Conservation (phyloP, 129 eudicot genomes). For the Artemisia tridentata region DNA sequence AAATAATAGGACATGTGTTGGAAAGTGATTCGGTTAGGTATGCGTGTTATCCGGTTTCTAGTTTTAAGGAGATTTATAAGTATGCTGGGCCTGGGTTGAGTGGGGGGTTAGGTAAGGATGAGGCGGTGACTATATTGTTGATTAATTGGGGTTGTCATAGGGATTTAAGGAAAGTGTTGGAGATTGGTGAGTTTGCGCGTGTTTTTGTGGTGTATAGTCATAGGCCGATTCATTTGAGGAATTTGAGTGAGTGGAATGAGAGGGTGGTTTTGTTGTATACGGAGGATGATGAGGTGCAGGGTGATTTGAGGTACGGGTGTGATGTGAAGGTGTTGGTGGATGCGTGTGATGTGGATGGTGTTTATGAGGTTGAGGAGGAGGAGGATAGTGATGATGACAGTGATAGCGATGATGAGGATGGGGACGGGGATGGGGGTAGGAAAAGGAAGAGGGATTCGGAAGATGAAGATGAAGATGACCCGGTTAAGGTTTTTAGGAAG, state of each 20-base stretch:
- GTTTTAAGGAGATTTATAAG: constrained; percentile 77
- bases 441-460: constrained; percentile 56
- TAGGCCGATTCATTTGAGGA: constrained; percentile 90
- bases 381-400: constrained; percentile 54
- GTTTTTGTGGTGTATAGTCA: constrained; percentile 93
- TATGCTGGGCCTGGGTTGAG: constrained; percentile 57
- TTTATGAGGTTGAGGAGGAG: constrained; percentile 60
- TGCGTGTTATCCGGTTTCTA: constrained; percentile 85
- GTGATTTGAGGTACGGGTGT: constrained; percentile 74
- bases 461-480: constrained; percentile 62
- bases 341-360: constrained; percentile 80
- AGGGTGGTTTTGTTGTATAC: constrained; percentile 80
- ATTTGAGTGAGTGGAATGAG: constrained; percentile 62
- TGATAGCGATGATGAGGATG: constrained; percentile 50
- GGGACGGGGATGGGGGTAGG: constrained; percentile 39
- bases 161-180: constrained; percentile 63
- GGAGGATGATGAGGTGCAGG: constrained; percentile 75
- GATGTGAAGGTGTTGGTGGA: constrained; percentile 73
- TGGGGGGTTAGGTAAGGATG: constrained; percentile 33
- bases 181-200: constrained; percentile 50
- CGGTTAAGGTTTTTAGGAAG: constrained; percentile 68
- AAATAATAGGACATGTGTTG: constrained; percentile 70
- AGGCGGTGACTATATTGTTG: constrained; percentile 64
- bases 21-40: constrained; percentile 93
- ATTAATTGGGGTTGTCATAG: constrained; percentile 98